A percentile compares a stretch with the other conserved stretches of the same genome.
Evolutionary conservation across 768 basidiomycete species (phyloP).

Genomic region (Agaricus blazei): DNA sequence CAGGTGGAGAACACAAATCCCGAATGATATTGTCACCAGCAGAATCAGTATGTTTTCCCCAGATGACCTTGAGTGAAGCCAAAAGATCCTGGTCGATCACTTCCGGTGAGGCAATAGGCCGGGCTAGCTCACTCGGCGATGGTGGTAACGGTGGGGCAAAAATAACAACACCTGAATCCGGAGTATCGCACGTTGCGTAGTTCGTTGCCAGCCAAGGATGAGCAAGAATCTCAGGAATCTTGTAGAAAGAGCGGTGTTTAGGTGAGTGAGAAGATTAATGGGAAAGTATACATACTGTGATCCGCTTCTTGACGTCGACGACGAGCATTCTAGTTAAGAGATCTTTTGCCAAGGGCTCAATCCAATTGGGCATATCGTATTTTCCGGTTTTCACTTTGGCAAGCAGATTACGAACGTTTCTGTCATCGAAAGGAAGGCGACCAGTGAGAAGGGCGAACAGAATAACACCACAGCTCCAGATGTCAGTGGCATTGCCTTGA

Average conservation of each 20-base stretch:
- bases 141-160: constrained; percentile 45
- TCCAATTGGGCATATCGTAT: constrained; percentile 76
- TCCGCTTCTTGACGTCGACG: constrained; percentile 74
- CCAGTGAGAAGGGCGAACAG: constrained; percentile 88
- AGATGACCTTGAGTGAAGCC: constrained; percentile 75
- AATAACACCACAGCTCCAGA: constrained; percentile 96
- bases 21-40: constrained; percentile 47
- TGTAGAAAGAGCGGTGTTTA: constrained; percentile 2
- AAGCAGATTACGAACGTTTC: constrained; percentile 71
- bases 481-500: constrained; percentile 85
- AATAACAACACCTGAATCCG: constrained; percentile 23
- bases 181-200: constrained; percentile 35
- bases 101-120: constrained; percentile 60
- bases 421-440: constrained; percentile 91
- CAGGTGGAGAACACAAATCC: constrained; percentile 67
- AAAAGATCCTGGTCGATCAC: constrained; percentile 77
- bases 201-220: constrained; percentile 79
- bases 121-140: constrained; percentile 61
- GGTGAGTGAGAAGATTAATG: background rate
- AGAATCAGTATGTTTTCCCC: constrained; percentile 67
- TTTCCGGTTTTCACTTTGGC: constrained; percentile 83
- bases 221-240: constrained; percentile 83
- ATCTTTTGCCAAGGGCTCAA: constrained; percentile 83
- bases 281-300: constrained; percentile 54
- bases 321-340: constrained; percentile 84